Conservation (phyloP, 2,329 filamentous ascomycete genomes). For the Colletotrichum tamarilloi region DNA sequence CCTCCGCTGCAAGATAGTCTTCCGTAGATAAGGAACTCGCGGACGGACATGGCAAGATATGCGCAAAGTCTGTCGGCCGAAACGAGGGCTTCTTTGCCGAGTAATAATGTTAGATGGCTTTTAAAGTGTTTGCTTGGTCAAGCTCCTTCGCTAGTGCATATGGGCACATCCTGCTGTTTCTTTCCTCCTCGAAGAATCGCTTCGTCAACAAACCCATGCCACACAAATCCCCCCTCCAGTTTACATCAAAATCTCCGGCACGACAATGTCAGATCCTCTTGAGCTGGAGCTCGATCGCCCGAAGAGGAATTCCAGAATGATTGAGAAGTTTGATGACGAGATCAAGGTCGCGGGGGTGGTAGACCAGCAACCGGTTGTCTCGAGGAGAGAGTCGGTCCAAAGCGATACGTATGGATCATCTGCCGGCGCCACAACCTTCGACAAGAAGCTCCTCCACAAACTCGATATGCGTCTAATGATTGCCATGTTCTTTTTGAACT, state of each 20-base stretch:
- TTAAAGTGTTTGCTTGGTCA: not conserved
- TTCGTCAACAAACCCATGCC: not conserved
- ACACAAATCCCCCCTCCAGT: too few relatives aligned
- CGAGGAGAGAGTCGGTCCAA: not conserved
- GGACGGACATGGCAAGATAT: not conserved
- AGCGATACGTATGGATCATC: not conserved
- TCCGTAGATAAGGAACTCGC: not conserved
- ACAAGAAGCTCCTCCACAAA: conserved; percentile 42
- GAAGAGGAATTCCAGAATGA: conserved; percentile 7
- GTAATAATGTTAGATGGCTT: not conserved
- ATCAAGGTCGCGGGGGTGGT: not conserved
- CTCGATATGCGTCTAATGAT: conserved; percentile 40
- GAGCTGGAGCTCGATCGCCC: not conserved
- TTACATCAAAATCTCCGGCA: not conserved
- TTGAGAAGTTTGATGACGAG: not conserved
- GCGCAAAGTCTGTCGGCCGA: not conserved
- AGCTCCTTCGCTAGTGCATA: not conserved
- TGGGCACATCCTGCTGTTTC: not conserved
- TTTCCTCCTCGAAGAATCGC: not conserved
- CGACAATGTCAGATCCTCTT: not conserved
- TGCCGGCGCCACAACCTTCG: not conserved
- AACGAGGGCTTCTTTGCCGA: not conserved
- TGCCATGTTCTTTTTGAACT: conserved; percentile 43
- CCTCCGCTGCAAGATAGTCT: not conserved
- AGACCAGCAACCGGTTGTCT: not conserved